A percentile compares a stretch with the other conserved stretches of the same genome.
Conservation (phyloP, 768 basidiomycete species). For the Chalciporus piperatus region DNA sequence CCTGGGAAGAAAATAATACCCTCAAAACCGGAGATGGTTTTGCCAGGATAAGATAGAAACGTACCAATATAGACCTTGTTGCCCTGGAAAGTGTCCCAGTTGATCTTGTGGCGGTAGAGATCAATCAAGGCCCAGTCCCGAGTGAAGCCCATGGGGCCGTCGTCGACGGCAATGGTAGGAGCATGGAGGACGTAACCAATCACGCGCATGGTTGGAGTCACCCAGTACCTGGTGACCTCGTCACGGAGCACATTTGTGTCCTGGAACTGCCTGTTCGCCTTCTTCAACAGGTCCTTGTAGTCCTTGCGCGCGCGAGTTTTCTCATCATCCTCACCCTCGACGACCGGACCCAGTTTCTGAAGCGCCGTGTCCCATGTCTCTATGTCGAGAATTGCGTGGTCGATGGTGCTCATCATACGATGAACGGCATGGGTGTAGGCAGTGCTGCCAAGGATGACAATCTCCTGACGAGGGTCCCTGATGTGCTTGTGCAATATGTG, state of each 20-base stretch:
- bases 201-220: background rate
- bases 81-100: background rate
- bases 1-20: background rate
- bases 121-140: background rate
- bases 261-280: too few relatives aligned
- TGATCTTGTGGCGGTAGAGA: background rate
- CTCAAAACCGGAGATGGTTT: background rate
- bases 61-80: background rate
- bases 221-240: background rate
- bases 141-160: background rate
- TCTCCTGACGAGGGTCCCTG: background rate
- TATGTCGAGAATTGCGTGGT: too few relatives aligned
- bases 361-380: too few relatives aligned
- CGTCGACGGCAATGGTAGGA: background rate
- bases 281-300: too few relatives aligned
- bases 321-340: background rate
- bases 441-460: background rate
- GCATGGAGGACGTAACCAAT: background rate
- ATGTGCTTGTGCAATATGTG: background rate
- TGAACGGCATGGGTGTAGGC: background rate
- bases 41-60: background rate
- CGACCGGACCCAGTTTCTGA: background rate
- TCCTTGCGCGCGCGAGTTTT: too few relatives aligned
- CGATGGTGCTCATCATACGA: too few relatives aligned
- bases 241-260: too few relatives aligned